These are phyloP conservation scores for Thraustotheca clavata DNA, from an alignment of 352 stramenopile genomes.

Conservation along the genomic window DNA sequence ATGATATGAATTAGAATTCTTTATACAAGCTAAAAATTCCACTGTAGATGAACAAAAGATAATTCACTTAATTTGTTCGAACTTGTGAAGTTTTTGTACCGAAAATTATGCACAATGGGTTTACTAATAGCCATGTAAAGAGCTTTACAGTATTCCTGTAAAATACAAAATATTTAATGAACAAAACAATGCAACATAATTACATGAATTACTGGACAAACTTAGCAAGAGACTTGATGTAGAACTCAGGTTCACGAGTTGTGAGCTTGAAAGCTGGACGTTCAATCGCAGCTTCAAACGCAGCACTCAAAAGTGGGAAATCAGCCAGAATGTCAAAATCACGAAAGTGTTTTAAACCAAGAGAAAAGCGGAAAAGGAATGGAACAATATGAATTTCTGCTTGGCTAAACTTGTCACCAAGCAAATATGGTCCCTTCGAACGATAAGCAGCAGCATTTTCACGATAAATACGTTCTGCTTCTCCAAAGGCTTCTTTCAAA, in stretches of 20 bases:
- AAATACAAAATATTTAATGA: no score
- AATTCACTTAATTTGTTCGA: no score
- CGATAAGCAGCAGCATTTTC: slow-evolving; percentile 7
- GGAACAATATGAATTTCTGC: slow-evolving; percentile 13
- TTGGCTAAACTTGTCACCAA: slow-evolving; percentile 9
- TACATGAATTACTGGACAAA: no score
- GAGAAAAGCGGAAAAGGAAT: slow-evolving; percentile 8
- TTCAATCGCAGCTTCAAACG: background rate
- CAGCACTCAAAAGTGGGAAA: background rate
- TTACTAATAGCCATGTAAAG: no score
- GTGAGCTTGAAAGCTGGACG: slow-evolving; percentile 2
- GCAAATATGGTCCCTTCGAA: slow-evolving; percentile 6
- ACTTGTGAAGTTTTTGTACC: no score
- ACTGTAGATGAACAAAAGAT: no score
- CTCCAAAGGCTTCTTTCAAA: background rate
- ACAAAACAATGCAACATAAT: no score
- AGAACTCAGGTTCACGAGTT: background rate
- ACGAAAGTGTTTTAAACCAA: slow-evolving; percentile 1
- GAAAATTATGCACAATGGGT: no score
- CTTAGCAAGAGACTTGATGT: slow-evolving; percentile 1
- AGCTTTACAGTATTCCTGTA: no score
- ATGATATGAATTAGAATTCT: no score
- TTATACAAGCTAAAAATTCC: no score
- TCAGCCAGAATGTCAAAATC: slow-evolving; percentile 2
- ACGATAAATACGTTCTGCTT: background rate